Evolutionary conservation across 1,139 yeast genomes (phyloP).

Genomic region (Suhomyces kunorum): DNA sequence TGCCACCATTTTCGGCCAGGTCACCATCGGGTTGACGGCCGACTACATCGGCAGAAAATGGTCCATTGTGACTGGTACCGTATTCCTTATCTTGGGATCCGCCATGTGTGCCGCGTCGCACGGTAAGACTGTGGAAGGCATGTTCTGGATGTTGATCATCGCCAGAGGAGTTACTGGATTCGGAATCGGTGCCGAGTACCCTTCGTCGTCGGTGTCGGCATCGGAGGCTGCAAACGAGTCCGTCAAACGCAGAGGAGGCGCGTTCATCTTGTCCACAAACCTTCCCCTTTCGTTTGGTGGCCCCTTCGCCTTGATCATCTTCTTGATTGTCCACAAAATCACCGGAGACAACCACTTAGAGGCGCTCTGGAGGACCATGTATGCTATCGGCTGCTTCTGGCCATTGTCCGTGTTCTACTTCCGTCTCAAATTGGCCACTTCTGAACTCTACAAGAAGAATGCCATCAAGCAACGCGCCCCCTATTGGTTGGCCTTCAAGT

Average conservation of each 20-base stretch:
- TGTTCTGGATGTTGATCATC: conserved; percentile 76
- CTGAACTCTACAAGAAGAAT: conserved; percentile 54
- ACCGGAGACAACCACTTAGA: conserved; percentile 48
- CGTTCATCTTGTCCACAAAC: conserved; percentile 67
- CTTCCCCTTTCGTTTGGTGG: conserved; percentile 75
- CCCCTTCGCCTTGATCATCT: conserved; percentile 69
- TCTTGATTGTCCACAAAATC: conserved; percentile 65
- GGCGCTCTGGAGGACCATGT: conserved; percentile 73
- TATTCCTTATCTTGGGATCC: conserved; percentile 56
- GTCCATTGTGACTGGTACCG: conserved; percentile 57
- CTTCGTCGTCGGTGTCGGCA: conserved; percentile 68
- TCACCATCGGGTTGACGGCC: conserved; percentile 54
- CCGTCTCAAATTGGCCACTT: conserved; percentile 69
- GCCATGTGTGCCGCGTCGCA: conserved; percentile 59
- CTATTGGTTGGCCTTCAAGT: conserved; percentile 51
- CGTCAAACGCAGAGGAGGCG: conserved; percentile 61
- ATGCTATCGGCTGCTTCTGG: conserved; percentile 75
- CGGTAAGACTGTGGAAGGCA: conserved; percentile 50
- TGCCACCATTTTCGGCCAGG: conserved; percentile 61
- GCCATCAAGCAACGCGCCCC: conserved; percentile 55
- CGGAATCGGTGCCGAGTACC: conserved; percentile 80
- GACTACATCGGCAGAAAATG: conserved; percentile 60
- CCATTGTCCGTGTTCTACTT: conserved; percentile 72
- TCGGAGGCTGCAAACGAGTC: conserved; percentile 72
- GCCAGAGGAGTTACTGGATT: conserved; percentile 70